Base-by-base conservation (phyloP, 306 rosid species). In the Begonia fuchsioides region DNA sequence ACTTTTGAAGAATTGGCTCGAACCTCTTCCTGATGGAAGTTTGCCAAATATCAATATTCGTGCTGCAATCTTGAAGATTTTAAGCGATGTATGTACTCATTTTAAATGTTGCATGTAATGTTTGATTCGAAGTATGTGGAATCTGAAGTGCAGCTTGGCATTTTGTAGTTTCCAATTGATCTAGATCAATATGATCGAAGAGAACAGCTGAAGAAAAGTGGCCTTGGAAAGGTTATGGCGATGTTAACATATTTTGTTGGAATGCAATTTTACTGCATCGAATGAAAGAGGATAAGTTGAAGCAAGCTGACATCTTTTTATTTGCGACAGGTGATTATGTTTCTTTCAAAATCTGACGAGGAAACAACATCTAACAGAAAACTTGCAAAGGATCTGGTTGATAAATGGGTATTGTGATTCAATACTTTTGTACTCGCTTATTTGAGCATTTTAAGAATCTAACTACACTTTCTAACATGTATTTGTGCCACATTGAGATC, bases 21-120 rank as follows among this genome's bases (percentile, higher is more conserved):
- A 87, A 73, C 96, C 93, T 10, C 94, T 83, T 49, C 88, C 96
- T 13, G 93, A 87, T 66, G 96, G 93, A 75, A 87, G 94, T 72
- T 73, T 83, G 65, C 94, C 93, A 5, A 87, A 80, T 67, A 80
- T 83, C 53, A 87, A 80, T 62, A 87, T 83, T 43, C 80, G 94
- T 61, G 77, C 80, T 0, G 93, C 84, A 64, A 76, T 87, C 66
- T 66, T 82, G 83, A 76, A 52, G 64, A 87, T 87, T 70, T 72
- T 87, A 74, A 80, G 77, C 55, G 94, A 87, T 69, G 96, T 87
- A 81, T 39, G 50, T 51, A 6, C 32, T 55, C n/a, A 60, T 50
- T 55, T 51, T 19, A 17, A 13, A 59, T 44, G 57, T 43, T 19
- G 58, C 32, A 51, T 46, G 47, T 47, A 52, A 11, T 3, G n/a